phyloP scores from a whole-genome alignment of 441 rosid genomes.

The Kokia cookei region DNA sequence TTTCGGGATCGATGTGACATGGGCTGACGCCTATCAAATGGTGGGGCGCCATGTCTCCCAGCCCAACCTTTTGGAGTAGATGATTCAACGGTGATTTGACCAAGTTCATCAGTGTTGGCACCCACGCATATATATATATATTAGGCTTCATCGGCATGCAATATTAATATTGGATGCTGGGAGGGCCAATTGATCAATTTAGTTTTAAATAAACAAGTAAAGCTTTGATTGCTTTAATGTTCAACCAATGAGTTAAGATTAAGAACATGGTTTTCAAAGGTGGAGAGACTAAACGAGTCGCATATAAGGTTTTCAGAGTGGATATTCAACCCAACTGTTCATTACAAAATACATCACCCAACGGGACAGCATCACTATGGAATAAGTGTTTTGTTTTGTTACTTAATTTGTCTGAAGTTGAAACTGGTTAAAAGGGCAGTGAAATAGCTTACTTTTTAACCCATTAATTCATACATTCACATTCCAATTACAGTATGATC shows the following conservation, averaged over 20 bases:
- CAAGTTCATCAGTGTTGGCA: constrained; percentile 4
- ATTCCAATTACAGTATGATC: too few relatives aligned
- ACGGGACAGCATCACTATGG: constrained; percentile 8
- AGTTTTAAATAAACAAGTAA: neutral
- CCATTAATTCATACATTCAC: neutral
- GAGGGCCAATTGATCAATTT: neutral
- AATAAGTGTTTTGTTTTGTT: neutral
- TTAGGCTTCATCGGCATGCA: neutral
- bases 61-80: constrained; percentile 1
- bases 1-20: constrained; percentile 13
- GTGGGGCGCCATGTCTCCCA: constrained; percentile 4
- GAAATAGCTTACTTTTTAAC: neutral
- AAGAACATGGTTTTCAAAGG: neutral
- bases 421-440: neutral
- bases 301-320: constrained; percentile 11
- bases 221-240: neutral
- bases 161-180: neutral
- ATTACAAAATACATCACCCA: constrained; percentile 4
- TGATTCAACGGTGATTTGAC: neutral
- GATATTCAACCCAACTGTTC: constrained; percentile 12
- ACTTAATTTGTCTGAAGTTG: neutral
- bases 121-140: neutral
- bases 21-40: constrained; percentile 5
- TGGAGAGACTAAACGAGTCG: constrained; percentile 2
- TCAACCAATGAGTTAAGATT: constrained; percentile 15